phyloP scores from a whole-genome alignment of 2,329 filamentous ascomycete species.

The Hypoxylon sp. region DNA sequence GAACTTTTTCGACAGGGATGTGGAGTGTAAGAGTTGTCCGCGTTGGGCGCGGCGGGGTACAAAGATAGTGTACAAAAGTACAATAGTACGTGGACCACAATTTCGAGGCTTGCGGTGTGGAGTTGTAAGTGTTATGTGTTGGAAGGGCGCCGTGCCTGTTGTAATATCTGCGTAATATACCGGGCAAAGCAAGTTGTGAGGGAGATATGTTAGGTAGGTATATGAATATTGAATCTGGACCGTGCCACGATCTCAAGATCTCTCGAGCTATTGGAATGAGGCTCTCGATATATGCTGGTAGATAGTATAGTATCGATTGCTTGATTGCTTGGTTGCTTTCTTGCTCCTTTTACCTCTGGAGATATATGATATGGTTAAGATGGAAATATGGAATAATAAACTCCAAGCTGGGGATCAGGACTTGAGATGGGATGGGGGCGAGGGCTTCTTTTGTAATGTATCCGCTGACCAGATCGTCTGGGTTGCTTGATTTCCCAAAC shows the following conservation, averaged over 20 bases:
- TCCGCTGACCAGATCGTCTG: slow-evolving; percentile 39
- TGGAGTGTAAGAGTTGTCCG: slow-evolving; percentile 31
- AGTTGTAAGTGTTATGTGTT: slow-evolving; percentile 40
- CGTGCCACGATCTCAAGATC: slow-evolving; percentile 44
- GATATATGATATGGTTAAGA: slow-evolving; percentile 4
- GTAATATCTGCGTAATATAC: slow-evolving; percentile 41
- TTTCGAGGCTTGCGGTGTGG: slow-evolving; percentile 44
- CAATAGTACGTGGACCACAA: slow-evolving; percentile 33
- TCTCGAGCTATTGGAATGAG: slow-evolving; percentile 38
- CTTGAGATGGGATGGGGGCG: slow-evolving; percentile 33
- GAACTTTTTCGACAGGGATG: slow-evolving; percentile 49
- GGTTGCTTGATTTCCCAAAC: slow-evolving; percentile 18
- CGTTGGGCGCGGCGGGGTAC: slow-evolving; percentile 39
- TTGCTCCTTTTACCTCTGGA: neutral
- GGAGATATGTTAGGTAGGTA: neutral
- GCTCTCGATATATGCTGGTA: slow-evolving; percentile 28
- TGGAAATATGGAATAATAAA: slow-evolving; percentile 7
- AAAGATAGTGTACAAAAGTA: slow-evolving; percentile 34
- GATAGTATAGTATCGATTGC: neutral
- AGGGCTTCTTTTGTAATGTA: slow-evolving; percentile 42
- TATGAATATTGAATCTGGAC: slow-evolving; percentile 35
- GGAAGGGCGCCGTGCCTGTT: slow-evolving; percentile 40
- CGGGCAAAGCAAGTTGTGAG: slow-evolving; percentile 31
- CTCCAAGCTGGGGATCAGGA: slow-evolving; percentile 19
- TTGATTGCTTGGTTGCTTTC: neutral